Conservation (phyloP, 2,329 filamentous ascomycete genomes). For the Emergomyces pasteurianus region DNA sequence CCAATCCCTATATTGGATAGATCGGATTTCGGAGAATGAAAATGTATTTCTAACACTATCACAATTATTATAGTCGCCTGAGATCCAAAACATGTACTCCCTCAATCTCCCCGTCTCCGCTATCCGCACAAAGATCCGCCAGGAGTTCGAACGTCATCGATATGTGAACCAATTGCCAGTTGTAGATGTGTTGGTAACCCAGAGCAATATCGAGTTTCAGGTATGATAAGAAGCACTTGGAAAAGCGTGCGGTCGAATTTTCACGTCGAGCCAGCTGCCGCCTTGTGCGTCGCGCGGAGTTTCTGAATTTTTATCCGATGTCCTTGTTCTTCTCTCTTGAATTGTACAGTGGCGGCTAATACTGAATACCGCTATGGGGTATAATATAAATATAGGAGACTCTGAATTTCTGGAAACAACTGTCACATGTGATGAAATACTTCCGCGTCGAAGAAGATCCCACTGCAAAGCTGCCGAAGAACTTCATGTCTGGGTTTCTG, state of each 20-base stretch:
- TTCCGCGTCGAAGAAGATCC: slow-evolving; percentile 80
- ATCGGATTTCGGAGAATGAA: neutral
- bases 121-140: slow-evolving; percentile 84
- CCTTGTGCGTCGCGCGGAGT: neutral
- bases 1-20: neutral
- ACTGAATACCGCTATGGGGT: neutral
- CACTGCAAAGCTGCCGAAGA: slow-evolving; percentile 64
- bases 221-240: slow-evolving; percentile 36
- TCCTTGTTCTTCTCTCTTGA: neutral
- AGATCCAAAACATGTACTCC: slow-evolving; percentile 96
- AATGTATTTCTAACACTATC: neutral
- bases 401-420: slow-evolving; percentile 98
- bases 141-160: slow-evolving; percentile 93
- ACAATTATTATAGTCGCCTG: slow-evolving; percentile 57
- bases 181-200: slow-evolving; percentile 79
- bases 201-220: slow-evolving; percentile 91
- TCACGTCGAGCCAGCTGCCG: neutral
- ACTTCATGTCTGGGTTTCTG: slow-evolving; percentile 89
- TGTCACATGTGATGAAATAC: slow-evolving; percentile 91
- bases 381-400: slow-evolving; percentile 56
- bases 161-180: slow-evolving; percentile 81
- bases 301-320: neutral
- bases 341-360: neutral
- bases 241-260: neutral
- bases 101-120: slow-evolving; percentile 76